A percentile compares a stretch with the other conserved stretches of the same genome.
These are phyloP conservation scores for Talaromyces ruber DNA, from an alignment of 495 filamentous ascomycete species.

Conservation along the genomic window DNA sequence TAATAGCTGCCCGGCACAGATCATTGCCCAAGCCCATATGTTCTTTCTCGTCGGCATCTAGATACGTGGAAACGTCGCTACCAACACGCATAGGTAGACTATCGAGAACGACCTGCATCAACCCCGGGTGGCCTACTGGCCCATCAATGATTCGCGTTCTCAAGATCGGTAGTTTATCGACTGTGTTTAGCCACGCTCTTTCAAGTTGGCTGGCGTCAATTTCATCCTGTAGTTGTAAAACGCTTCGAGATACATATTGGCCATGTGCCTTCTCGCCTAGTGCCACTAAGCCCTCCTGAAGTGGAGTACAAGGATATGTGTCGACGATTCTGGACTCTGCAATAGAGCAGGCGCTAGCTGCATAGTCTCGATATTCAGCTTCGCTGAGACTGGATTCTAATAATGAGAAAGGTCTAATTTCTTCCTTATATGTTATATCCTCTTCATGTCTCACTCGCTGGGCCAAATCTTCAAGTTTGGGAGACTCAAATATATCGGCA, in stretches of 20 bases:
- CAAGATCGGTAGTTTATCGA: neutral
- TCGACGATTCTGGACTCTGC: neutral
- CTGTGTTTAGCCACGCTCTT: neutral
- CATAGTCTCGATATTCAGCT: neutral
- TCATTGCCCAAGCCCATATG: neutral
- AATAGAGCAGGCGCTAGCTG: neutral
- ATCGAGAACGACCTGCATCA: neutral
- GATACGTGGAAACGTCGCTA: neutral
- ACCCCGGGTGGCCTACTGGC: neutral
- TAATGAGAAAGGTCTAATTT: neutral
- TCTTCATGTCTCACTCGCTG: neutral
- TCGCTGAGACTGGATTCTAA: neutral
- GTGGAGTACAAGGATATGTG: neutral
- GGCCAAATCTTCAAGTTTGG: neutral
- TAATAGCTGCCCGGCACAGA: neutral
- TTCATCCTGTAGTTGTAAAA: neutral
- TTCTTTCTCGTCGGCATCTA: neutral
- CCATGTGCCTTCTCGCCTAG: neutral
- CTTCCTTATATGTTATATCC: neutral
- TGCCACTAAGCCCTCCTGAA: neutral
- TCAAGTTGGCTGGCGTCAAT: neutral
- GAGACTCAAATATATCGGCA: neutral
- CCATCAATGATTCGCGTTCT: neutral
- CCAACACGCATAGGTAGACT: neutral
- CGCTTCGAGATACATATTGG: neutral